These are phyloP conservation scores for Clarireedia sp. DNA, from an alignment of 2,329 filamentous ascomycete genomes.

Conservation along the genomic window DNA sequence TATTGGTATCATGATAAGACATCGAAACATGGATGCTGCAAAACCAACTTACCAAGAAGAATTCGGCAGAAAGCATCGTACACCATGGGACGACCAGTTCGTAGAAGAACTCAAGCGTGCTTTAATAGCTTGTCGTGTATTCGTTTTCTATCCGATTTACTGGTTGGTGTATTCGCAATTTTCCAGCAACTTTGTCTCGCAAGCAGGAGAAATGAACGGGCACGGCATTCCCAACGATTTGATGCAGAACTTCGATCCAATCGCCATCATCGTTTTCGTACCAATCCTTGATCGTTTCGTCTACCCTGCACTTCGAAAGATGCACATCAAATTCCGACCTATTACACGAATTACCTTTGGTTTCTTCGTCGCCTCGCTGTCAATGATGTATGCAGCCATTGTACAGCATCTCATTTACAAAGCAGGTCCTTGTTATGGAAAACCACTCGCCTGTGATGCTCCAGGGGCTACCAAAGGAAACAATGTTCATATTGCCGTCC, in stretches of 20 bases:
- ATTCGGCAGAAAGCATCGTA: slow-evolving; percentile 29
- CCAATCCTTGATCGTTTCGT: slow-evolving; percentile 45
- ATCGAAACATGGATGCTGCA: slow-evolving; percentile 42
- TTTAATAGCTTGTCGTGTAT: slow-evolving; percentile 47
- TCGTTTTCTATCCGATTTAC: slow-evolving; percentile 55
- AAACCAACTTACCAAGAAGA: slow-evolving; percentile 58
- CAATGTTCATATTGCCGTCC: slow-evolving; percentile 32
- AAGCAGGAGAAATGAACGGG: slow-evolving; percentile 46
- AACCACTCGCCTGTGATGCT: slow-evolving; percentile 24
- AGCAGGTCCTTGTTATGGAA: slow-evolving; percentile 47
- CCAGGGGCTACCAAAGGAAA: slow-evolving; percentile 17
- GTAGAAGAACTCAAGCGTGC: slow-evolving; percentile 39
- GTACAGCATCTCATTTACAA: slow-evolving; percentile 45
- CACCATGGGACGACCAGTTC: slow-evolving; percentile 38
- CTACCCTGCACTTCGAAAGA: slow-evolving; percentile 47
- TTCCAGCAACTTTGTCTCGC: slow-evolving; percentile 54
- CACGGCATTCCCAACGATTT: slow-evolving; percentile 52
- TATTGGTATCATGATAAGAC: slow-evolving; percentile 45
- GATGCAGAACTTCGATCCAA: slow-evolving; percentile 50
- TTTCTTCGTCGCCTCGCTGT: slow-evolving; percentile 37
- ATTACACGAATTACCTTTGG: slow-evolving; percentile 52
- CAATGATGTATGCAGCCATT: slow-evolving; percentile 7
- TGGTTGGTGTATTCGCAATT: slow-evolving; percentile 33
- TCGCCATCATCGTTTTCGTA: slow-evolving; percentile 50
- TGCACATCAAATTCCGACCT: slow-evolving; percentile 49